Evolutionary conservation across 805 yeast genomes (phyloP), one percentile per base, ranked within the genome.

Genomic region (Starmera amethionina): DNA sequence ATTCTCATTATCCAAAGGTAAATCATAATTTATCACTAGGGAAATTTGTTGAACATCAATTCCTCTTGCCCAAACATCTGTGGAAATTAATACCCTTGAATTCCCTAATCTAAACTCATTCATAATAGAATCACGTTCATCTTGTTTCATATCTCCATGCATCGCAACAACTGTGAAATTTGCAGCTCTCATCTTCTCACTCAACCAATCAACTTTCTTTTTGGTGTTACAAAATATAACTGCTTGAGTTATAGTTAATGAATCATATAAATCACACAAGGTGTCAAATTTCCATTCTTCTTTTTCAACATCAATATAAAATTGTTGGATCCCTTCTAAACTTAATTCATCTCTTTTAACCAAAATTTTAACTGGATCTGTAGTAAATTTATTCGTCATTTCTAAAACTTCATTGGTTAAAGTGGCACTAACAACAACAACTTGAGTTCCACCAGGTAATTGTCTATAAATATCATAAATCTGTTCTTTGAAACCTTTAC

Each of bases 21-120:
- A 69, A 65, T 90, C 98, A 68, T 85, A 90, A 74, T 90, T 90
- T 58, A 90, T 86, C 45, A 90, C 98, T 51, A 90, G 68, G 11
- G 97, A 89, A 37, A 90, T 96, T 62, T 90, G 97, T 70, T 90
- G 98, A 45, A 90, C 97, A 66, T 90, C 98, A 50, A 90, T 93
- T 60, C 98, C 98, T 67, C 98, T 77, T 38, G 98, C 98, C 82
- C 90, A 84, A 56, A 93, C 83, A 66, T 93, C 98, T 34, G 98
- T 93, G 51, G 97, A 82, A 59, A 93, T 93, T 61, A 93, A 71
- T 38, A 93, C 90, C 61, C 98, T 77, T 40, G 96, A 85, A 50
- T 83, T 77, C 44, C 98, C 98, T 44, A 82, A 72, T 64, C 98
- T 75, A 77, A 93, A 93, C 64, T 89, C 97, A 62, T 79, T 78